phyloP scores from a whole-genome alignment of 176 grass and related monocot species.

The Canna indica region DNA sequence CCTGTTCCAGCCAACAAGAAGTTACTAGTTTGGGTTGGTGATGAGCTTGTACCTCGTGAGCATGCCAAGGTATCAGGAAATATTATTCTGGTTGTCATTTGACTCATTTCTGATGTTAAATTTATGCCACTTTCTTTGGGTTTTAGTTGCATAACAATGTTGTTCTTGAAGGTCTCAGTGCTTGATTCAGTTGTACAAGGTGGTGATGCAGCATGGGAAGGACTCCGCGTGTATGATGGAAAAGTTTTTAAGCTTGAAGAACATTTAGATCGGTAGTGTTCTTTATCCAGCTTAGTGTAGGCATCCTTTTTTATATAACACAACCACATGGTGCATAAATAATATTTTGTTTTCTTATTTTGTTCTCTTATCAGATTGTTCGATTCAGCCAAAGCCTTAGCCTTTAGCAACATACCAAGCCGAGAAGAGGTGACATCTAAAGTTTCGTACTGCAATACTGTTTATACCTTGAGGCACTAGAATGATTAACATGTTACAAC shows the following conservation, averaged over 20 bases:
- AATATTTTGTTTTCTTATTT: constrained; percentile 14
- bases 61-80: constrained; percentile 59
- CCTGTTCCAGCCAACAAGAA: constrained; percentile 86
- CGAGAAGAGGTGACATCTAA: constrained; percentile 55
- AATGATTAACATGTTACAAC: background rate
- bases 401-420: constrained; percentile 76
- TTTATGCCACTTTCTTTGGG: constrained; percentile 10
- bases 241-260: constrained; percentile 93
- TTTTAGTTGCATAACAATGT: constrained; percentile 24
- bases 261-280: constrained; percentile 76
- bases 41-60: constrained; percentile 75
- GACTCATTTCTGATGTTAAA: constrained; percentile 1
- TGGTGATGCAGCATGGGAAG: constrained; percentile 97
- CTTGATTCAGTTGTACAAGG: constrained; percentile 99
- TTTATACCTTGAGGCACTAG: background rate
- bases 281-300: background rate
- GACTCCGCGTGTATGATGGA: constrained; percentile 78
- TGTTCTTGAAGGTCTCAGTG: constrained; percentile 65
- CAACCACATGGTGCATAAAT: constrained; percentile 13
- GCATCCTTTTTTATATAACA: background rate
- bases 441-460: background rate
- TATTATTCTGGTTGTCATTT: constrained; percentile 10
- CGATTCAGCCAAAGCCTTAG: constrained; percentile 96
- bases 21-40: constrained; percentile 87
- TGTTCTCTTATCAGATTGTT: constrained; percentile 43